Evolutionary conservation across 225 moss, liverwort and hornwort genomes (phyloP).

Genomic region (Sphagnum tenellum): DNA sequence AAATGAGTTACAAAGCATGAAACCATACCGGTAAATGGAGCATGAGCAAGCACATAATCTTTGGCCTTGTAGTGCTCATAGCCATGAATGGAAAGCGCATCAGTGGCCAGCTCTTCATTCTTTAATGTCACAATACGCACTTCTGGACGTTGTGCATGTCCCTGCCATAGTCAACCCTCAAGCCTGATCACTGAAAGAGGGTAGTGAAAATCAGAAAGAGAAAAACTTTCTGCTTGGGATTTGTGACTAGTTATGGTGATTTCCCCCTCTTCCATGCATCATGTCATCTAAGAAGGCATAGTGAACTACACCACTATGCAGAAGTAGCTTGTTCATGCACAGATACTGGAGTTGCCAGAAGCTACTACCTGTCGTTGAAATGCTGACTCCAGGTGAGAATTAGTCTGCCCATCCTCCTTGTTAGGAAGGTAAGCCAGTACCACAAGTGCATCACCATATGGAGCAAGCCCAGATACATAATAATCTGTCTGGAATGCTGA

Average conservation of each 20-base stretch:
- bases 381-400: conserved; percentile 20
- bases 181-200: too few relatives aligned
- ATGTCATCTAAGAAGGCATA: too few relatives aligned
- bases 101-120: conserved; percentile 90
- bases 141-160: conserved; percentile 89
- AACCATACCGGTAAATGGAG: conserved; percentile 61
- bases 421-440: conserved; percentile 83
- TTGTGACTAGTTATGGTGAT: too few relatives aligned
- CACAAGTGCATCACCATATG: conserved; percentile 84
- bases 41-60: conserved; percentile 88
- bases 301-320: too few relatives aligned
- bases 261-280: too few relatives aligned
- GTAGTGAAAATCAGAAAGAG: too few relatives aligned
- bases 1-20: too few relatives aligned
- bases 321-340: too few relatives aligned
- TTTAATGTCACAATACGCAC: conserved; percentile 81
- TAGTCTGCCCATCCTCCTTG: conserved; percentile 25
- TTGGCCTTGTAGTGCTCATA: conserved; percentile 96
- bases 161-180: conserved; percentile 22
- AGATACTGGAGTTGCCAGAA: too few relatives aligned
- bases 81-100: conserved; percentile 89
- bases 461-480: conserved; percentile 82
- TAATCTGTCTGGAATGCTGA: conserved; percentile 64
- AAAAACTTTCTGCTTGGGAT: too few relatives aligned
- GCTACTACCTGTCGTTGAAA: conserved; percentile 28